Evolutionary conservation across 306 rosid species (phyloP).

Genomic region (Begonia fuchsioides): DNA sequence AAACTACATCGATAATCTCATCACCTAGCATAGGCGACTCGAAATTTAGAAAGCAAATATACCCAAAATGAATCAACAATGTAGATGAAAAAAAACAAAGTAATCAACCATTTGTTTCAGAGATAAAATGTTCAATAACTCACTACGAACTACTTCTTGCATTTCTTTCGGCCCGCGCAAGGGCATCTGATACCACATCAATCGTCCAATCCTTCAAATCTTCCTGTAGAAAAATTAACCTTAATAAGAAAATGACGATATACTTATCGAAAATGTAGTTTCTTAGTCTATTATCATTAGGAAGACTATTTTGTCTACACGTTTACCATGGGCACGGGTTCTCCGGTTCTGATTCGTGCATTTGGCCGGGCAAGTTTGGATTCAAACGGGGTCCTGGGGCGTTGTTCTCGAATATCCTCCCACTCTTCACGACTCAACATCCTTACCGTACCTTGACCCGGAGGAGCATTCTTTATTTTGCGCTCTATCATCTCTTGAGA

Average conservation of each 20-base stretch:
- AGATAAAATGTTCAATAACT: too few species aligned
- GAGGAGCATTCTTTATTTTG: conserved; percentile 37
- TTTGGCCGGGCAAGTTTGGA: conserved; percentile 52
- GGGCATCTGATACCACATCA: conserved; percentile 55
- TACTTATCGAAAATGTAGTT: too few species aligned
- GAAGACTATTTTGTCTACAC: background rate
- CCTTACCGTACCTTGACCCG: conserved; percentile 39
- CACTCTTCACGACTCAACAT: conserved; percentile 45
- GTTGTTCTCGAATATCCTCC: conserved; percentile 34
- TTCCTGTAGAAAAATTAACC: conserved; percentile 44
- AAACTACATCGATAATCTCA: too few species aligned
- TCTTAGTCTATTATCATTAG: too few species aligned
- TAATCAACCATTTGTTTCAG: too few species aligned
- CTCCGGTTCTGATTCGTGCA: conserved; percentile 46
- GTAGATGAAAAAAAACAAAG: too few species aligned
- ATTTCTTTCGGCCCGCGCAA: conserved; percentile 46
- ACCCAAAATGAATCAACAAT: too few species aligned
- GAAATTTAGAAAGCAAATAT: too few species aligned
- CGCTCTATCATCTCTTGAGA: conserved; percentile 42
- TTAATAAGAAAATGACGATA: too few species aligned
- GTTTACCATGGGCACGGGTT: conserved; percentile 30
- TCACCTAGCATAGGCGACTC: too few species aligned
- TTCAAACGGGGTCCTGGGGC: conserved; percentile 51
- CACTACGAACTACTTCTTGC: conserved; percentile 19
- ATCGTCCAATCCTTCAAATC: conserved; percentile 74